Percentiles rank a stretch among this genome's conserved stretches.
Conservation (phyloP, 371 early-diverging fungal species). For the Actinomortierella ambigua region DNA sequence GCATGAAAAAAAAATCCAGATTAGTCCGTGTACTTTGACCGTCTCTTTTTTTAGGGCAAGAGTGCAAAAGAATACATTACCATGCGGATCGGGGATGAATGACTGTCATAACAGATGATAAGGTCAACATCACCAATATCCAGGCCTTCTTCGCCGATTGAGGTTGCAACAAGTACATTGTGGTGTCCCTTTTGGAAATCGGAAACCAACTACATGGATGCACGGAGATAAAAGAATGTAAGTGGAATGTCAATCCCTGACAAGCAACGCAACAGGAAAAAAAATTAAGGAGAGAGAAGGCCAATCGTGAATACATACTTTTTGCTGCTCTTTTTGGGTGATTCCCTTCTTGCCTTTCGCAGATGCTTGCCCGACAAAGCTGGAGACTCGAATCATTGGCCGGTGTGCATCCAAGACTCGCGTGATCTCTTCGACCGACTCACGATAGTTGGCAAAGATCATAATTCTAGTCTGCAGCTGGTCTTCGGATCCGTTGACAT, state of each 20-base stretch:
- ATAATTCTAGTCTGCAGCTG: constrained; percentile 72
- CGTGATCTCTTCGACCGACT: constrained; percentile 87
- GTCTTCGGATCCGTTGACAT: constrained; percentile 1
- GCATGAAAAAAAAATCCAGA: not conserved
- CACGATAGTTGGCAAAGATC: constrained; percentile 88
- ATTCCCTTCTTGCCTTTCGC: constrained; percentile 72
- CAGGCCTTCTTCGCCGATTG: constrained; percentile 96
- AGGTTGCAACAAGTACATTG: constrained; percentile 91
- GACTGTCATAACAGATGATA: constrained; percentile 91
- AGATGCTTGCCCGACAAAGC: constrained; percentile 86
- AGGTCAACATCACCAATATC: constrained; percentile 97
- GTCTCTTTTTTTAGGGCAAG: too few species aligned
- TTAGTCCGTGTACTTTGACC: not conserved
- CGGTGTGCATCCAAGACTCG: constrained; percentile 61
- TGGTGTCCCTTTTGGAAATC: constrained; percentile 46
- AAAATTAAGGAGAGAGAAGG: not conserved
- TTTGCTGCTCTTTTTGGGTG: constrained; percentile 85
- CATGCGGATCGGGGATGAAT: constrained; percentile 85
- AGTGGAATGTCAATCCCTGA: constrained; percentile 5
- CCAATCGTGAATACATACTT: constrained; percentile 43
- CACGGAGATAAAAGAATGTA: not conserved
- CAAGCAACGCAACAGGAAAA: not conserved
- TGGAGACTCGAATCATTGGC: constrained; percentile 72
- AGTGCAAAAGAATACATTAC: constrained; percentile 40
- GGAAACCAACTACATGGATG: constrained; percentile 24